A percentile compares a stretch with the other conserved stretches of the same genome.
These are phyloP conservation scores for Vitis vinifera DNA, from an alignment of 164 flowering plant genomes.

Conservation along the genomic window DNA sequence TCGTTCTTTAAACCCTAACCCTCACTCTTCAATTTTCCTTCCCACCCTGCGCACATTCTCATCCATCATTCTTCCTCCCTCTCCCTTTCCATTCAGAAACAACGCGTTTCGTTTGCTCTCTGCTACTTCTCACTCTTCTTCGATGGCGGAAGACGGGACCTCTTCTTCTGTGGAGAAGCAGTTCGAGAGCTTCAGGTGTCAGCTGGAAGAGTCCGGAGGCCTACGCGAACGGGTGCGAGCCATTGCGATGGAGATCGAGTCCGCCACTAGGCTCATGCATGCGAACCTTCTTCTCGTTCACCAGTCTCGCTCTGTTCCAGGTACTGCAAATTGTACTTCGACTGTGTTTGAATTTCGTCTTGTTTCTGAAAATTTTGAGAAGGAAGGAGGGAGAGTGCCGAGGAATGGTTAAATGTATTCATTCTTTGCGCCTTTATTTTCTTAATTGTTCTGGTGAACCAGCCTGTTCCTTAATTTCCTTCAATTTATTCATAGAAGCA, in stretches of 20 bases:
- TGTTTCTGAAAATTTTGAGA: background rate
- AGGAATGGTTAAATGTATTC: no score
- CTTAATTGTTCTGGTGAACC: no score
- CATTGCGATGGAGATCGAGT: constrained; percentile 68
- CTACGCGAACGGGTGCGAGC: constrained; percentile 67
- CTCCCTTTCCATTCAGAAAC: background rate
- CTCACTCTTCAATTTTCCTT: constrained; percentile 4
- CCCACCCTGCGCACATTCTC: constrained; percentile 2
- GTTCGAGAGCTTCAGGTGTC: constrained; percentile 61
- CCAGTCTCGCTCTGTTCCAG: constrained; percentile 77
- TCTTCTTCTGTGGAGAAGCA: constrained; percentile 60
- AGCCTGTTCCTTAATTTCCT: no score
- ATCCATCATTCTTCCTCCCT: background rate
- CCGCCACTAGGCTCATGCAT: constrained; percentile 63
- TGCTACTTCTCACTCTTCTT: constrained; percentile 3
- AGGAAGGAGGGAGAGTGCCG: background rate
- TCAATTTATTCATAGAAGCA: no score
- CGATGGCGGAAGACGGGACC: constrained; percentile 26
- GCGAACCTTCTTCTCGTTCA: constrained; percentile 77
- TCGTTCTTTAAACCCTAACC: constrained; percentile 45
- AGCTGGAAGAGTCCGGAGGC: constrained; percentile 69
- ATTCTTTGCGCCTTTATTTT: no score
- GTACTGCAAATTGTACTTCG: constrained; percentile 28
- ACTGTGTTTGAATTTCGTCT: background rate
- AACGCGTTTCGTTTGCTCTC: constrained; percentile 8